Base-by-base conservation (phyloP, 495 filamentous ascomycete species). In the Emericellopsis terricola region DNA sequence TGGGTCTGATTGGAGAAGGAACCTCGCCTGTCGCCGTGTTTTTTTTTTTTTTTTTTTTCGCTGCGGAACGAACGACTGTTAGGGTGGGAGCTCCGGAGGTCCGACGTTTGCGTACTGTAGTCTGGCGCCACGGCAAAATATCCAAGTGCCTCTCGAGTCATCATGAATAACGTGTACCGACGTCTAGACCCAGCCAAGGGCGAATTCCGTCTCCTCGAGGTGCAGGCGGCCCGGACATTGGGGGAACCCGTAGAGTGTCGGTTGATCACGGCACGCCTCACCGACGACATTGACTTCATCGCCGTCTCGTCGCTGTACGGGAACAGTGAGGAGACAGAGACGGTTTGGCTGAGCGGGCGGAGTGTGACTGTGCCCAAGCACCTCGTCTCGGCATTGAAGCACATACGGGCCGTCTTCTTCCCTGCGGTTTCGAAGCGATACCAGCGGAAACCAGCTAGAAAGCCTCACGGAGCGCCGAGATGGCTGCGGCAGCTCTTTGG, bases 191-290 rank as follows among this genome's bases (percentile, higher is more conserved):
- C 37, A 4, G 21, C 20, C 6, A 44, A 38, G 13, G 33, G 24
- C 24, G 29, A 41, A 16, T 32, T 44, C 10, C 31, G 38, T 20
- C 28, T 44, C 15, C 38, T 44, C 14, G 38, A 33, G 11, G 38
- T 41, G 15, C 21, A 19, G 24, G 10, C n/a, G 1, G 23, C 24
- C 5, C 16, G 23, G 5, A 33, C 30, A 15, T 14, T 27, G 19
- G 33, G 21, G 7, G 37, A 30, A 7, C 20, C 36, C 10, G 19
- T 38, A 5, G 23, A 39, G 19, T 44, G 41, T 23, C 15, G 11
- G 2, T 19, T 38, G 11, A 15, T 39, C 7, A 40, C 32, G 2
- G 29, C 29, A 3, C 40, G 34, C 15, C 28, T 44, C n/a, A 23
- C 29, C 3, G 28, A 35, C 2, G 11, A 26, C 6, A 11, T 16